These are phyloP conservation scores for Blastobotrys chiropterorum DNA, from an alignment of 805 yeast species.

Conservation along the genomic window DNA sequence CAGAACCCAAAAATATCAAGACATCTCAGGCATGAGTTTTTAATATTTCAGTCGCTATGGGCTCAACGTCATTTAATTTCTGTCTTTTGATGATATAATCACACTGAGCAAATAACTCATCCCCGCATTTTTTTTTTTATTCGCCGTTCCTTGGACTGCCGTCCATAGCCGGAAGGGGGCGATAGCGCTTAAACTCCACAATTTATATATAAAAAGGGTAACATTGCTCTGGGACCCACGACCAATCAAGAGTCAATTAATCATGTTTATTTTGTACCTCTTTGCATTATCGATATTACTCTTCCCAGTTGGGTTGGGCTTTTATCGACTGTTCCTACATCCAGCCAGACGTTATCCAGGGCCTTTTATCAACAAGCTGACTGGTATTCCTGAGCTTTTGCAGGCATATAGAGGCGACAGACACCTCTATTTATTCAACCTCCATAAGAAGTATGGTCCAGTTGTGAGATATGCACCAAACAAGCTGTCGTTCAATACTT, in stretches of 20 bases:
- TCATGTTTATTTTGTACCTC: background rate
- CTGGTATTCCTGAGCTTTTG: constrained; percentile 12
- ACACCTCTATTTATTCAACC: constrained; percentile 16
- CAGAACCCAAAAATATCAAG: no score
- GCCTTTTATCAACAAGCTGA: constrained; percentile 13
- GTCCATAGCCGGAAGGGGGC: no score
- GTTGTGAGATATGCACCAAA: constrained; percentile 55
- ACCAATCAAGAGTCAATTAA: background rate
- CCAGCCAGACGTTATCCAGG: constrained; percentile 16
- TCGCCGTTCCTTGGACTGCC: no score
- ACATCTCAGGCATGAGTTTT: no score
- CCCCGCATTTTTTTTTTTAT: no score
- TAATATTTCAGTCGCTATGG: no score
- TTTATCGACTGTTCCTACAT: constrained; percentile 10
- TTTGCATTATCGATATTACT: background rate
- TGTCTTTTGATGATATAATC: no score
- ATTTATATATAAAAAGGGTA: no score
- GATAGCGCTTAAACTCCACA: no score
- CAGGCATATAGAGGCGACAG: constrained; percentile 18
- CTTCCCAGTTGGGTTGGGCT: background rate
- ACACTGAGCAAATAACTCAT: no score
- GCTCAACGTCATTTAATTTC: no score
- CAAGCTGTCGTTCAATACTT: constrained; percentile 53
- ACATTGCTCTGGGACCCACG: no score
- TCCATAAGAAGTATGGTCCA: constrained; percentile 55